phyloP scores from a whole-genome alignment of 441 rosid genomes.

The Adansonia madagascariensis region DNA sequence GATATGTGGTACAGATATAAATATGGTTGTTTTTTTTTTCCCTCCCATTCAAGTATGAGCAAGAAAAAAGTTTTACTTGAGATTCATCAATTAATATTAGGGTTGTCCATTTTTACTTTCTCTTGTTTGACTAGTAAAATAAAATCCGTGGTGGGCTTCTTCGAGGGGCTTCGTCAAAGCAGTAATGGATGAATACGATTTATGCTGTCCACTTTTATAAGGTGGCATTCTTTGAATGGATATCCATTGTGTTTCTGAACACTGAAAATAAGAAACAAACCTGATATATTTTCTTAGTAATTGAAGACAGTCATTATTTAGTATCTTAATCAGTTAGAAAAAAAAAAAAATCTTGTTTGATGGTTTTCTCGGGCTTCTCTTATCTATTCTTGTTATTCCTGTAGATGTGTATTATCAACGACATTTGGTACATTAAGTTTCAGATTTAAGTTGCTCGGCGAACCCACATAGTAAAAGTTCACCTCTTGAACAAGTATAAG shows the following conservation, averaged over 20 bases:
- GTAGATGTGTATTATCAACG: not conserved
- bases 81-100: not conserved
- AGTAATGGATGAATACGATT: not conserved
- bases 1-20: not conserved
- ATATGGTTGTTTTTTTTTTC: not conserved
- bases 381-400: constrained; percentile 18
- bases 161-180: not conserved
- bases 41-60: not conserved
- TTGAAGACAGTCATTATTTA: not conserved
- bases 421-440: constrained; percentile 4
- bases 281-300: constrained; percentile 32
- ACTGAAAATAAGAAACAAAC: constrained; percentile 41
- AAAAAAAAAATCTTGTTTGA: not conserved
- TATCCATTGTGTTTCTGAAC: constrained; percentile 43
- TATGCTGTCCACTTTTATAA: constrained; percentile 24
- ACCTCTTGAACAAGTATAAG: constrained; percentile 50
- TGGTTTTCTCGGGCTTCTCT: not conserved
- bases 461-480: constrained; percentile 44
- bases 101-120: not conserved
- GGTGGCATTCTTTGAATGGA: constrained; percentile 51
- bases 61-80: not conserved
- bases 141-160: not conserved
- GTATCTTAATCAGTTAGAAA: not conserved
- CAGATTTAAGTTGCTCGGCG: constrained; percentile 51
- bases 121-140: not conserved